Conservation (phyloP, 129 eudicot genomes). For the Helianthus tuberosus region DNA sequence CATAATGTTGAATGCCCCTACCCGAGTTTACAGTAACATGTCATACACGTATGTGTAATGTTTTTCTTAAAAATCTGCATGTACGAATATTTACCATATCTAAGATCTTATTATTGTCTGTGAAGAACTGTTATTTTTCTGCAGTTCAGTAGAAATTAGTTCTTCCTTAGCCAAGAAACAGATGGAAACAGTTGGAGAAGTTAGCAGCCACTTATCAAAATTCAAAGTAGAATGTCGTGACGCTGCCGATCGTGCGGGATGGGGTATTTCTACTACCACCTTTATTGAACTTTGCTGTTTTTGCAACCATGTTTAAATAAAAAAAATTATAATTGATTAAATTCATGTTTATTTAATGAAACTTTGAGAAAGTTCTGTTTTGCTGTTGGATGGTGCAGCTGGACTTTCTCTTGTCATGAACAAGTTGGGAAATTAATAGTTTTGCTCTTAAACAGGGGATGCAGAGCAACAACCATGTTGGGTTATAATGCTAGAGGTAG, state of each 20-base stretch:
- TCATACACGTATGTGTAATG: constrained; percentile 70
- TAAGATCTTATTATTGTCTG: constrained; percentile 6
- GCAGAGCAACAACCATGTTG: constrained; percentile 84
- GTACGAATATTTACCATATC: neutral
- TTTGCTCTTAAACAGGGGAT: too few relatives aligned
- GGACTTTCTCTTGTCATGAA: too few relatives aligned
- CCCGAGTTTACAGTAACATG: constrained; percentile 87
- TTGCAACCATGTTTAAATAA: neutral
- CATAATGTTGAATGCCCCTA: constrained; percentile 92
- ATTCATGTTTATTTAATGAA: constrained; percentile 1
- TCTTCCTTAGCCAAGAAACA: constrained; percentile 88
- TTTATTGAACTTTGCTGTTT: too few relatives aligned
- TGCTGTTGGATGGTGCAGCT: constrained; percentile 34
- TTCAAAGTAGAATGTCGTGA: too few relatives aligned
- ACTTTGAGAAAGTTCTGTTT: constrained; percentile 24
- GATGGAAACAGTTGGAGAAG: constrained; percentile 87
- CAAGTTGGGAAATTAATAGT: too few relatives aligned
- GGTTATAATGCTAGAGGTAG: constrained; percentile 98
- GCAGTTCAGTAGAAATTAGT: constrained; percentile 98
- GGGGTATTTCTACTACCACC: constrained; percentile 60
- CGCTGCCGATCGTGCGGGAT: constrained; percentile 90
- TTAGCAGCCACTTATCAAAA: constrained; percentile 72
- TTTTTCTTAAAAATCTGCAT: constrained; percentile 12
- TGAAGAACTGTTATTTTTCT: constrained; percentile 20
- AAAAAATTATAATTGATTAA: neutral